These are phyloP conservation scores for Trichosporon sp. DNA, from an alignment of 1,284 basidiomycete genomes.

Conservation along the genomic window DNA sequence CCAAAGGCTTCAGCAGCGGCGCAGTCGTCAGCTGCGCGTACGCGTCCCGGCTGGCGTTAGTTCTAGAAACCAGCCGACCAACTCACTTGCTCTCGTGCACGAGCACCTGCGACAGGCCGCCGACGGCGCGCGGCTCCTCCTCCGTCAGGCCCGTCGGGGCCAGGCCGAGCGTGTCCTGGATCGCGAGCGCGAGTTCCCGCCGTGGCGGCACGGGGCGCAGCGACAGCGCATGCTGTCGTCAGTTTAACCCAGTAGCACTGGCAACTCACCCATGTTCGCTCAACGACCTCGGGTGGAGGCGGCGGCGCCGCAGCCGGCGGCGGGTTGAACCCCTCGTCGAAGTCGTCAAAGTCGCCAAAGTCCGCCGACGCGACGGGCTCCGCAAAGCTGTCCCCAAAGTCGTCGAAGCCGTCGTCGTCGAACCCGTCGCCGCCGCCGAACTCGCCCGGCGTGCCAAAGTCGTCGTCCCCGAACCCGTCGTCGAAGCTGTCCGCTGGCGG, in stretches of 20 bases:
- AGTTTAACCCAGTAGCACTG: not conserved
- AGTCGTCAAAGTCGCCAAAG: conserved; percentile 55
- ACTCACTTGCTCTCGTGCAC: conserved; percentile 61
- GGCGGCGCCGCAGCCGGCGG: conserved; percentile 28
- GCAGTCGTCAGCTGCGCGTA: conserved; percentile 59
- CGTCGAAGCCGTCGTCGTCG: conserved; percentile 49
- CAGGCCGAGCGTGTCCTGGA: conserved; percentile 64
- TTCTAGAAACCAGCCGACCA: not conserved
- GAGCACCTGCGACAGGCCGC: conserved; percentile 72
- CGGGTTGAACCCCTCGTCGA: conserved; percentile 41
- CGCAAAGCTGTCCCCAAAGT: conserved; percentile 56
- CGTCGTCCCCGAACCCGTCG: conserved; percentile 56
- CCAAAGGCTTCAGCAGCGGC: conserved; percentile 63
- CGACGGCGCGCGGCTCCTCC: conserved; percentile 70
- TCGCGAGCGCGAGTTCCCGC: conserved; percentile 57
- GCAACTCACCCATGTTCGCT: conserved; percentile 18
- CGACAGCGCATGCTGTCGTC: conserved; percentile 59
- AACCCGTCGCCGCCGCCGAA: conserved; percentile 2
- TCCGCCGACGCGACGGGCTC: not conserved
- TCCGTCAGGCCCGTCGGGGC: conserved; percentile 57
- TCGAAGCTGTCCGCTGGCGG: conserved; percentile 58
- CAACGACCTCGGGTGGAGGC: conserved; percentile 50
- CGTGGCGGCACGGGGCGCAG: conserved; percentile 62
- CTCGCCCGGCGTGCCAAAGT: conserved; percentile 48
- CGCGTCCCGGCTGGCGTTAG: conserved; percentile 61